Conservation (phyloP, 1,284 basidiomycete genomes). For the Pseudozyma hubeiensis region DNA sequence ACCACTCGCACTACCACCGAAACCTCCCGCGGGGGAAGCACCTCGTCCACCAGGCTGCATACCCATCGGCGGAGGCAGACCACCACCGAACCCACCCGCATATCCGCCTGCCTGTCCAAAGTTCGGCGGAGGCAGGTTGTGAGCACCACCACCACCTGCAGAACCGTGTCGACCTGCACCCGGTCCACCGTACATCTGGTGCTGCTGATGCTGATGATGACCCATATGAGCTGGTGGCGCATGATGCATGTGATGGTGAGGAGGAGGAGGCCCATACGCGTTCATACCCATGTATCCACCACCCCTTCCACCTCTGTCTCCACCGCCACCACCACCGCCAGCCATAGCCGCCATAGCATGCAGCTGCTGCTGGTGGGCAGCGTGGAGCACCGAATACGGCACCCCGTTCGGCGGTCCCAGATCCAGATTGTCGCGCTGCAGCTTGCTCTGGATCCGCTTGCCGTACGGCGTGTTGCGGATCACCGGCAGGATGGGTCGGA, state of each 20-base stretch:
- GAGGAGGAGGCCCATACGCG: constrained; percentile 19
- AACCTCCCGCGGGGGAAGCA: not conserved
- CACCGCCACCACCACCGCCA: constrained; percentile 10
- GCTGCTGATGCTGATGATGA: not conserved
- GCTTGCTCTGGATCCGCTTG: constrained; percentile 68
- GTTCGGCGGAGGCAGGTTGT: constrained; percentile 31
- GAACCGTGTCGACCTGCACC: constrained; percentile 5
- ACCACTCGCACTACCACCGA: constrained; percentile 4
- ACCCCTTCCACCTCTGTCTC: constrained; percentile 4
- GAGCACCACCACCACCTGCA: not conserved
- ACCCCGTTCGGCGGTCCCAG: constrained; percentile 50
- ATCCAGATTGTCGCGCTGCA: constrained; percentile 65
- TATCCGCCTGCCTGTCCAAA: constrained; percentile 13
- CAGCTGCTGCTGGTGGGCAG: constrained; percentile 56
- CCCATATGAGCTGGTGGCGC: not conserved
- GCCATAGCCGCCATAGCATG: constrained; percentile 54
- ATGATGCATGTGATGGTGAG: constrained; percentile 14
- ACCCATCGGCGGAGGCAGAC: constrained; percentile 17
- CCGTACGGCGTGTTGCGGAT: constrained; percentile 69
- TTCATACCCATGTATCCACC: constrained; percentile 31
- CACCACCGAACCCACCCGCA: constrained; percentile 12
- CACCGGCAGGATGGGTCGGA: constrained; percentile 66
- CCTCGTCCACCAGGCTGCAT: constrained; percentile 16
- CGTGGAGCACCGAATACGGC: constrained; percentile 57
- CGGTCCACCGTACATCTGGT: constrained; percentile 24